These are phyloP conservation scores for Sporothrix phasma DNA, from an alignment of 2,329 filamentous ascomycete genomes.

Conservation along the genomic window DNA sequence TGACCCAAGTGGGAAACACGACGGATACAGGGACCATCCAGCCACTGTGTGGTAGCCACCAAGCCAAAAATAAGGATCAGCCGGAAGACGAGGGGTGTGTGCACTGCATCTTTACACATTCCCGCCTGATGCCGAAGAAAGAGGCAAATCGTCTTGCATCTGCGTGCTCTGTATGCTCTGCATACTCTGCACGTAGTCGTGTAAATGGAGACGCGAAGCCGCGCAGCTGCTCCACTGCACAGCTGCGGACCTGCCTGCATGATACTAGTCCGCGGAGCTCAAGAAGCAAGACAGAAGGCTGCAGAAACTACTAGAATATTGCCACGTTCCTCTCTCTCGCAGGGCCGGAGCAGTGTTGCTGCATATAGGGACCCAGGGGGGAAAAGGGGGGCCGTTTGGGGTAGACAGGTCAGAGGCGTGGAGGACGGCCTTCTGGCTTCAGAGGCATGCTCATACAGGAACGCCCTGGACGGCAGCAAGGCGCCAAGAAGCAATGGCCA, in stretches of 20 bases:
- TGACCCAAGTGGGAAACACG: not conserved
- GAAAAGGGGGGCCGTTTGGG: not conserved
- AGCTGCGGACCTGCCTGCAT: not conserved
- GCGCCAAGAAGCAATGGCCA: not conserved
- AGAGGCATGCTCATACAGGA: not conserved
- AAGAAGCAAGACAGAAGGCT: not conserved
- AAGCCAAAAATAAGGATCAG: too few species aligned
- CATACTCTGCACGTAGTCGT: not conserved
- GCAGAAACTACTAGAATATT: slow-evolving; percentile 1
- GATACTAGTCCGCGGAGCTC: not conserved
- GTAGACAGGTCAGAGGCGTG: not conserved
- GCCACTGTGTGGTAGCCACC: too few species aligned
- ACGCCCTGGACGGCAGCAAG: not conserved
- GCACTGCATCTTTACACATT: not conserved
- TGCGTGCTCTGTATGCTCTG: too few species aligned
- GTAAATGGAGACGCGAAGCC: not conserved
- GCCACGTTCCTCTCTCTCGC: slow-evolving; percentile 2
- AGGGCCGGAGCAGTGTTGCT: not conserved
- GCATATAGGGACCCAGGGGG: not conserved
- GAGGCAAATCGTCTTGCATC: too few species aligned
- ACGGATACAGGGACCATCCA: not conserved
- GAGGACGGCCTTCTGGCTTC: not conserved
- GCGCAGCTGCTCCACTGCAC: not conserved
- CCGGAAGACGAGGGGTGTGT: not conserved
- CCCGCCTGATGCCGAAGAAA: too few species aligned